Evolutionary conservation across 148 eudicot species (phyloP).

Genomic region (Pouteria glomerata): DNA sequence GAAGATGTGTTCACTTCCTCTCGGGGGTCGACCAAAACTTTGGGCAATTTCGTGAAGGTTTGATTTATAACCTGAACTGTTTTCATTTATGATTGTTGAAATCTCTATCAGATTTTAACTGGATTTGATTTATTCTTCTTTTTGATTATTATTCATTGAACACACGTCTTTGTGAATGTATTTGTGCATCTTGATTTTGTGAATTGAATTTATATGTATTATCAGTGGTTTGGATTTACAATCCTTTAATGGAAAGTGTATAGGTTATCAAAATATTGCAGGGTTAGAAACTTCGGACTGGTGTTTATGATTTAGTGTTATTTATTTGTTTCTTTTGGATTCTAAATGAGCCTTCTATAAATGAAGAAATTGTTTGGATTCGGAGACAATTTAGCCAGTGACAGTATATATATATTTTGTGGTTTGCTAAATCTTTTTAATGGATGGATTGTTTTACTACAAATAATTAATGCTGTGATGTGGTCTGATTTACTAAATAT

Average conservation of each 20-base stretch:
- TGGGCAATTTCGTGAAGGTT: constrained; percentile 89
- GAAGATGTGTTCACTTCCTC: constrained; percentile 85
- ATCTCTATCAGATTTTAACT: background rate
- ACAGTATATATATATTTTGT: background rate
- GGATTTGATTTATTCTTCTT: background rate
- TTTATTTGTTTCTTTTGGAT: background rate
- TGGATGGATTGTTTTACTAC: background rate
- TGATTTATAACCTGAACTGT: background rate
- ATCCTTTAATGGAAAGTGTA: too few species aligned
- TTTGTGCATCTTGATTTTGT: background rate
- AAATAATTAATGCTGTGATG: too few species aligned
- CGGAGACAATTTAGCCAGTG: background rate
- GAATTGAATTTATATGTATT: too few species aligned
- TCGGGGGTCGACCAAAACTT: constrained; percentile 84
- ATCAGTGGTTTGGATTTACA: background rate
- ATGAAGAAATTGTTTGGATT: background rate
- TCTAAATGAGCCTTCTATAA: background rate
- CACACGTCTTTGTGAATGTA: background rate
- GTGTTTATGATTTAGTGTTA: background rate
- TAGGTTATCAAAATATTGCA: background rate
- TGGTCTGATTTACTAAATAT: too few species aligned
- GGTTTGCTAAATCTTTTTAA: background rate
- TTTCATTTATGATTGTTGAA: background rate
- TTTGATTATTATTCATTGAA: background rate
- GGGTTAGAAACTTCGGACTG: background rate